phyloP scores from a whole-genome alignment of 176 grass and related monocot species.

The Aegilops sharonensis region DNA sequence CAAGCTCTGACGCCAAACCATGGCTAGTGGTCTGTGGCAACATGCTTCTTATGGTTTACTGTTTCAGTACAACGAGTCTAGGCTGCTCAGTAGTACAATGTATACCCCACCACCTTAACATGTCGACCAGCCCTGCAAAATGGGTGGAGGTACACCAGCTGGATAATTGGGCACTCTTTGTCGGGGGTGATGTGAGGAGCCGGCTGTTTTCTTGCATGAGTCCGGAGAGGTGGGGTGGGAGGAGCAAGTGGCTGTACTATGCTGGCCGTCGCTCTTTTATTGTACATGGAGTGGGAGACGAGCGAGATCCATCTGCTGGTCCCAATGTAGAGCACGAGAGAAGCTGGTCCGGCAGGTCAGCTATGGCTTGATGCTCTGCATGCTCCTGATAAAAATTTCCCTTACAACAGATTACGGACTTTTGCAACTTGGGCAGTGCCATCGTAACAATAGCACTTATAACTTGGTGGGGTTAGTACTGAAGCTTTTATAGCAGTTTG shows the following conservation, averaged over 20 bases:
- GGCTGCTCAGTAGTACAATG: too few relatives aligned
- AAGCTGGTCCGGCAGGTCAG: too few relatives aligned
- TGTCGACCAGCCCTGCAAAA: background rate
- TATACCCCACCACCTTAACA: background rate
- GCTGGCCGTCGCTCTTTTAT: too few relatives aligned
- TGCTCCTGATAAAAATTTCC: background rate
- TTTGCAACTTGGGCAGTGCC: background rate
- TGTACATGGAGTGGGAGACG: too few relatives aligned
- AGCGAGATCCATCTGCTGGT: too few relatives aligned
- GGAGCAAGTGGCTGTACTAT: background rate
- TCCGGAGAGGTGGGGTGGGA: background rate
- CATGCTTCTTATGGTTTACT: background rate
- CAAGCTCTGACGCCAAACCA: background rate
- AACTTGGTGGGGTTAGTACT: too few relatives aligned
- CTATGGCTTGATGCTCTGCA: background rate
- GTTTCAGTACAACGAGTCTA: background rate
- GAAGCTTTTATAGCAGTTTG: background rate
- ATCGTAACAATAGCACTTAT: too few relatives aligned
- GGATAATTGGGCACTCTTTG: background rate
- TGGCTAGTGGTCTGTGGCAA: background rate
- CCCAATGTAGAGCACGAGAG: too few relatives aligned
- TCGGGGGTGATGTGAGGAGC: too few relatives aligned
- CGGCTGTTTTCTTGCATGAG: too few relatives aligned
- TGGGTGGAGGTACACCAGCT: background rate
- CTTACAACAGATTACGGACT: background rate